Evolutionary conservation across 1,284 basidiomycete genomes (phyloP), one percentile per base, ranked within the genome.

Genomic region (Ustilago bromivora): DNA sequence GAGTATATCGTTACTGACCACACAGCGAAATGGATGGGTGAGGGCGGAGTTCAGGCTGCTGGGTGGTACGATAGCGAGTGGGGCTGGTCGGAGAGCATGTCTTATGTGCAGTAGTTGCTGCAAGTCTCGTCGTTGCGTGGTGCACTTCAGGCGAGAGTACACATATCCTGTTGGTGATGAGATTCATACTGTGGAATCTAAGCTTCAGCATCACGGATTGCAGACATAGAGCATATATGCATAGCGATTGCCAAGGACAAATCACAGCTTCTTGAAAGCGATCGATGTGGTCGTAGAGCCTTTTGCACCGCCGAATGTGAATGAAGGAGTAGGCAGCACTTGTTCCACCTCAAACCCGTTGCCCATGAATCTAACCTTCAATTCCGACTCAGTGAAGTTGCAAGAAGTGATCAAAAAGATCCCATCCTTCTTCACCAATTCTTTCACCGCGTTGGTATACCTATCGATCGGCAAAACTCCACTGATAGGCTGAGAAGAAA

Each of bases 371-470:
- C 86, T 89, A 1, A 87, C 80, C 71, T 88, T 90, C 43, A 96
- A 86, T 83, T 96, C 95, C 0, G 91, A 90, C 78, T 94, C 91
- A 0, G 94, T 96, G 83, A 95, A 96, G 84, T 96, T 96, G 84
- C 94, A 96, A 8, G 83, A 85, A 8, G 94, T 95, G 69, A 96
- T 94, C 53, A 96, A 87, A 82, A 96, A 94, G 78, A 89, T 88
- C 5, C 92, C 93, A 2, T 57, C n/a, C 4, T 59, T 69, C 53
- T 78, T 91, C 32, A 94, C 87, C 56, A 94, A 85, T 35, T 85
- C 85, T 2, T 88, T 86, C 12, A 93, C 89, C 6, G 91, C 90
- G 35, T 80, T 79, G 4, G 92, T 91, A 86, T 96, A 96, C 11
- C 86, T 86, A 19, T 89, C 87, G 2, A 89, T 89, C 2, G 92